Conservation (phyloP, 2,329 filamentous ascomycete species). For the Calycina herbarum region DNA sequence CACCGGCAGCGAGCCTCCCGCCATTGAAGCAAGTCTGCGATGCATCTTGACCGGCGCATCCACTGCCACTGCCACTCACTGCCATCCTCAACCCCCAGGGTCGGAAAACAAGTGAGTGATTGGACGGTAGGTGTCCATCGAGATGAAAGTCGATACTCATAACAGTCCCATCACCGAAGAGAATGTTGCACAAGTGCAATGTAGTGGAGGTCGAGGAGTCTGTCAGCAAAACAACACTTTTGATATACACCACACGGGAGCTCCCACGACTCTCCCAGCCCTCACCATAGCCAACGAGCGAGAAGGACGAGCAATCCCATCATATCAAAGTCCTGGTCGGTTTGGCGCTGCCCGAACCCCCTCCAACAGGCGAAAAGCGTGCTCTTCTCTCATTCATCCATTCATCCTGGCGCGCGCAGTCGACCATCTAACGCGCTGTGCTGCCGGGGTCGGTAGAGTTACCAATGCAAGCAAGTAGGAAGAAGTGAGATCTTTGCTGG, state of each 20-base stretch:
- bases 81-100: background rate
- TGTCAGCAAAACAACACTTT: conserved; percentile 1
- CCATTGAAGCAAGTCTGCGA: background rate
- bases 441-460: background rate
- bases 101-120: background rate
- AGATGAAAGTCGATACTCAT: background rate
- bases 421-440: conserved; percentile 7
- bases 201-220: background rate
- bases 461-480: conserved; percentile 7
- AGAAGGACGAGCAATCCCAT: background rate
- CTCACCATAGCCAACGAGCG: background rate
- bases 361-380: background rate
- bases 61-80: background rate
- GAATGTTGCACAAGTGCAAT: background rate
- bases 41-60: background rate
- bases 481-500: conserved; percentile 1
- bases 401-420: conserved; percentile 13
- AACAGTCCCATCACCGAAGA: conserved; percentile 1
- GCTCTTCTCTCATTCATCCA: conserved; percentile 11
- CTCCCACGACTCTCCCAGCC: background rate
- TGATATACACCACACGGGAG: background rate
- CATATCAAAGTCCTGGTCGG: background rate
- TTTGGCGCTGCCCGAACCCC: background rate
- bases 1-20: conserved; percentile 3
- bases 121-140: background rate